Evolutionary conservation across 352 stramenopile genomes (phyloP).

Genomic region (Pythium phragmiticola): DNA sequence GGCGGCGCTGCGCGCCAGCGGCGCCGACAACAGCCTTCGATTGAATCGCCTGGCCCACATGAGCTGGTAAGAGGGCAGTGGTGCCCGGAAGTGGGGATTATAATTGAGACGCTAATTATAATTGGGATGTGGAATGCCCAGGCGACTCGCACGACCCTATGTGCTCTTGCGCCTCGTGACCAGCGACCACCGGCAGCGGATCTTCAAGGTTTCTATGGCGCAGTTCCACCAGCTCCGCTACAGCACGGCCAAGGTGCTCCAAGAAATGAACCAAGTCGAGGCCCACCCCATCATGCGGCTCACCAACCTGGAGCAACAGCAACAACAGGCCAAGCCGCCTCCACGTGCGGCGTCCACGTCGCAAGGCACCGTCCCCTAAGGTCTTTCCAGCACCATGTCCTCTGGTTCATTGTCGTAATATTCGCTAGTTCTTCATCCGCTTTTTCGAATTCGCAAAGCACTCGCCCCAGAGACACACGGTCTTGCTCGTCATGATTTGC

Average conservation of each 20-base stretch:
- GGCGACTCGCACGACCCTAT: slow-evolving; percentile 13
- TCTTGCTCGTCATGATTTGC: slow-evolving; percentile 78
- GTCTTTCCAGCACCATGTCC: background rate
- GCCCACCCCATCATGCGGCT: slow-evolving; percentile 78
- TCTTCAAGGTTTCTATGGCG: slow-evolving; percentile 45
- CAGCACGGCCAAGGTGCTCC: slow-evolving; percentile 64
- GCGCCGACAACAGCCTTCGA: background rate
- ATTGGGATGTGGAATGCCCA: background rate
- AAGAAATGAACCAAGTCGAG: slow-evolving; percentile 76
- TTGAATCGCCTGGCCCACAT: slow-evolving; percentile 40
- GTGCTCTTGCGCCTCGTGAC: slow-evolving; percentile 59
- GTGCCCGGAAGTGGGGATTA: background rate
- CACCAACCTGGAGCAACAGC: slow-evolving; percentile 33
- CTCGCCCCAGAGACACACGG: slow-evolving; percentile 82
- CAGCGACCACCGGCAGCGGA: slow-evolving; percentile 41
- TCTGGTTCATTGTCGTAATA: background rate
- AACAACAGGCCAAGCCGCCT: slow-evolving; percentile 13
- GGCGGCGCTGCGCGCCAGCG: slow-evolving; percentile 8
- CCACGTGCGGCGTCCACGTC: background rate
- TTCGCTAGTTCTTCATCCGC: slow-evolving; percentile 74
- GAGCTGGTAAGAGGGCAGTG: slow-evolving; percentile 27
- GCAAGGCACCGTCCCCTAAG: background rate
- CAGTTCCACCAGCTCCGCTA: slow-evolving; percentile 84
- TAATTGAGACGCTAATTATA: background rate
- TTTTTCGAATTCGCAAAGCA: slow-evolving; percentile 85